A percentile compares a stretch with the other conserved stretches of the same genome.
phyloP scores from a whole-genome alignment of 306 rosid genomes.

The Mimosa bimucronata region DNA sequence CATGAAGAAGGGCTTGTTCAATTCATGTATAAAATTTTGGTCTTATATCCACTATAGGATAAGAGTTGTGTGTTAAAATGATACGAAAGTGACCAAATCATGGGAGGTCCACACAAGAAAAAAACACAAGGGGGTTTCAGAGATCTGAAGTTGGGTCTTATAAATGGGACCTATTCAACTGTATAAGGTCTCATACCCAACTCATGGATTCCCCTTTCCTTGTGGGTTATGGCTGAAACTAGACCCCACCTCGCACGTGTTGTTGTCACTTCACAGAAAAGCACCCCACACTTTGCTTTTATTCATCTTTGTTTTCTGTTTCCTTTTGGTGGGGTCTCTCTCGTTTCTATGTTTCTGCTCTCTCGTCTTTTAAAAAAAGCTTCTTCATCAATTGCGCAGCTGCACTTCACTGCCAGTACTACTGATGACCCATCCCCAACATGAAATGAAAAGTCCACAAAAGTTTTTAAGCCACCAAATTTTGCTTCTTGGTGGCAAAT shows the following conservation, averaged over 20 bases:
- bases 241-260: conserved; percentile 54
- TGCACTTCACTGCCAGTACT: not conserved
- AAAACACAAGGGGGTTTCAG: not conserved
- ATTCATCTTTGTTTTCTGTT: not conserved
- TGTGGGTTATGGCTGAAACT: conserved; percentile 22
- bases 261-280: conserved; percentile 31
- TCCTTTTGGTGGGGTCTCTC: conserved; percentile 30
- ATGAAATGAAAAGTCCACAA: not conserved
- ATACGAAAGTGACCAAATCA: not conserved
- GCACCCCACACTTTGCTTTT: conserved; percentile 9
- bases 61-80: not conserved
- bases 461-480: not conserved
- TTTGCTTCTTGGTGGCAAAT: not conserved
- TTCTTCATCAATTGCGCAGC: conserved; percentile 26
- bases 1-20: conserved; percentile 18
- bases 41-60: not conserved
- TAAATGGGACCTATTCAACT: not conserved
- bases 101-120: conserved; percentile 10
- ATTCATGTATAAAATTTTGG: not conserved
- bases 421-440: conserved; percentile 32
- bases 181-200: conserved; percentile 31
- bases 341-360: not conserved
- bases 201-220: not conserved
- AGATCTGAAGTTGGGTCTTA: not conserved
- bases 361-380: conserved; percentile 28